Conservation (phyloP, 2,329 filamentous ascomycete genomes). For the Ophiostoma himal-ulmi region DNA sequence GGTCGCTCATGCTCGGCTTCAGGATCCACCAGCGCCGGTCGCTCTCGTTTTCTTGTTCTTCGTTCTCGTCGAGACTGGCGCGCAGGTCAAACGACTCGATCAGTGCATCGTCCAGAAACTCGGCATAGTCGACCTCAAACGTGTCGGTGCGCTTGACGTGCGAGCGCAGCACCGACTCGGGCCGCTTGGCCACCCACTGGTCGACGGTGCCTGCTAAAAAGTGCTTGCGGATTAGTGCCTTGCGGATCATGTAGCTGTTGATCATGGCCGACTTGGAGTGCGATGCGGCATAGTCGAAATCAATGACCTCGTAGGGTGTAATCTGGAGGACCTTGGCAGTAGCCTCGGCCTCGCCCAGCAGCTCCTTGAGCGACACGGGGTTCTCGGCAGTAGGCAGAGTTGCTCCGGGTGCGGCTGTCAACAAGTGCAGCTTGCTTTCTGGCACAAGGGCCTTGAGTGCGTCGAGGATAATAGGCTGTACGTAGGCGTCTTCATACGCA, state of each 20-base stretch:
- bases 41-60: conserved; percentile 20
- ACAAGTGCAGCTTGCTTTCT: conserved; percentile 45
- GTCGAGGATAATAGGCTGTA: conserved; percentile 74
- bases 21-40: conserved; percentile 90
- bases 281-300: conserved; percentile 68
- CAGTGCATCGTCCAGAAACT: conserved; percentile 90
- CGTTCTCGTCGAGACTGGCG: conserved; percentile 68
- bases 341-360: conserved; percentile 31
- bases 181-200: conserved; percentile 81
- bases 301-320: conserved; percentile 76
- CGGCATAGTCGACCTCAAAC: conserved; percentile 93
- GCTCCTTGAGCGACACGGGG: conserved; percentile 34
- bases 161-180: conserved; percentile 58
- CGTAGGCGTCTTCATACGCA: conserved; percentile 81
- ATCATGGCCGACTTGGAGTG: conserved; percentile 59
- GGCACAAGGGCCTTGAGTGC: conserved; percentile 63
- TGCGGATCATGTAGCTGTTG: conserved; percentile 92
- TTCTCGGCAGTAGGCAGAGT: conserved; percentile 24
- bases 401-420: conserved; percentile 15
- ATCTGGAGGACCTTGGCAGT: conserved; percentile 62
- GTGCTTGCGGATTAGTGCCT: conserved; percentile 93
- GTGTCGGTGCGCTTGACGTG: conserved; percentile 75
- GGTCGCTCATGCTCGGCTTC: conserved; percentile 95
- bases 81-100: conserved; percentile 83
- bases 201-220: conserved; percentile 79